Evolutionary conservation across 768 basidiomycete genomes (phyloP), one percentile per base, ranked within the genome.

Genomic region (Boletus huronensis): DNA sequence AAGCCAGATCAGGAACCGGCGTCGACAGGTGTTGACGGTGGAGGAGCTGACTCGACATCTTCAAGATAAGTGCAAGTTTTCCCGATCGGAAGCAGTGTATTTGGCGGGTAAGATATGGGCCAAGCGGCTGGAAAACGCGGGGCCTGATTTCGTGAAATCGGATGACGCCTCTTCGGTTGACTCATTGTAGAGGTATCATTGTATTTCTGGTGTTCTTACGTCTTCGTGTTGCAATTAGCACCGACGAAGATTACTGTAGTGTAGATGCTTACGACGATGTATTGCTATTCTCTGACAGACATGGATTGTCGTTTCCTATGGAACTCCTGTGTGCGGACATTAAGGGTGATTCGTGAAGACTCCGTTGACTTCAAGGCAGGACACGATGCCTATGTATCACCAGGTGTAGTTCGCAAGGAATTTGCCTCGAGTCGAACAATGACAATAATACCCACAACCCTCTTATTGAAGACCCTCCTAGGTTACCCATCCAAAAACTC

Each of bases 21-120:
- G 49, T 35, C 54, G 53, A 29, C 58, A 52, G 16, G 43, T 45
- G 13, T 51, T 69, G 55, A 67, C 59, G 48, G 42, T 45, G 42
- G 55, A 49, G 28, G 59, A 59, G n/a, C 44, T 68, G 50, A 28
- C 41, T 39, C 64, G 60, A 39, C 58, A 64, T 53, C 64, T 67
- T 28, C 58, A 67, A 44, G 52, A 60, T 0, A 57, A 32, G 32
- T 69, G 64, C 64, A 59, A 38, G 6, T 67, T 67, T 48, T 54
- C 64, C 11, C 50, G 41, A 14, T 29, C 49, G 7, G 66, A 69
- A 39, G 67, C 62, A 16, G 39, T n/a, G 29, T 54, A 64, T 25
- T 45, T 69, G 38, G 67, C 65, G 0, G 11, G 25, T 10, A 67
- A 58, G 43, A 68, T 68, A 55, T 66, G 61, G 66, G 55, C 44